A percentile compares a stretch with the other conserved stretches of the same genome.
These are phyloP conservation scores for Pseudocercospora pini-densiflorae DNA, from an alignment of 2,329 filamentous ascomycete genomes.

Conservation along the genomic window DNA sequence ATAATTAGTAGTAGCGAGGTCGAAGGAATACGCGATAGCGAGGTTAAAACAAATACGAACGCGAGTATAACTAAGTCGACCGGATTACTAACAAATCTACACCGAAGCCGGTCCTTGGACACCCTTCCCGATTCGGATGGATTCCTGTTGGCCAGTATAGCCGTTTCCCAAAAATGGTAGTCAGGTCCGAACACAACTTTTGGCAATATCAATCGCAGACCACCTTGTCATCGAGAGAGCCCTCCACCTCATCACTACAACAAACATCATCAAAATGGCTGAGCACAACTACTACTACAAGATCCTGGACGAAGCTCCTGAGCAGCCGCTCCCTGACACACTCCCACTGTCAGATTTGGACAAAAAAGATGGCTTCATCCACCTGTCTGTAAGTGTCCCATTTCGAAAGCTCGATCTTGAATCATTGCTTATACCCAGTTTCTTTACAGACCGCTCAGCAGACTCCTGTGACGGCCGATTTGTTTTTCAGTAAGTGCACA, in stretches of 20 bases:
- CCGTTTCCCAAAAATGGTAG: too few relatives aligned
- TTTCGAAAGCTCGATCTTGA: background rate
- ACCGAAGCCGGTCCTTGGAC: too few relatives aligned
- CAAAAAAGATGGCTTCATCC: constrained; percentile 34
- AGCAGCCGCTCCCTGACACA: constrained; percentile 31
- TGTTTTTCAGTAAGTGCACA: constrained; percentile 32
- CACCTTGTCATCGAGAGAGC: background rate
- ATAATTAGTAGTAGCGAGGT: too few relatives aligned
- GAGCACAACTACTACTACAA: constrained; percentile 37
- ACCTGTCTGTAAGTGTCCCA: constrained; percentile 10
- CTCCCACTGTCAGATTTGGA: constrained; percentile 33
- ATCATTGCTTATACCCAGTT: background rate
- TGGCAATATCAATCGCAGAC: too few relatives aligned
- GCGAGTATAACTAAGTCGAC: too few relatives aligned
- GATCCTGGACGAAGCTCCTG: constrained; percentile 32
- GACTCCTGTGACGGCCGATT: constrained; percentile 34
- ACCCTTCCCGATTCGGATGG: too few relatives aligned
- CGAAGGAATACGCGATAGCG: too few relatives aligned
- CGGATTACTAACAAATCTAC: too few relatives aligned
- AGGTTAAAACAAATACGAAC: too few relatives aligned
- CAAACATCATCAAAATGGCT: constrained; percentile 14
- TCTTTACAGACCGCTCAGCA: constrained; percentile 32
- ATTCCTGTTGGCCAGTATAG: too few relatives aligned
- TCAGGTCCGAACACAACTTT: too few relatives aligned
- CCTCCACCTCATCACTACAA: background rate